These are phyloP conservation scores for Tetragonia tetragonoides DNA, from an alignment of 148 eudicot species.

Conservation along the genomic window DNA sequence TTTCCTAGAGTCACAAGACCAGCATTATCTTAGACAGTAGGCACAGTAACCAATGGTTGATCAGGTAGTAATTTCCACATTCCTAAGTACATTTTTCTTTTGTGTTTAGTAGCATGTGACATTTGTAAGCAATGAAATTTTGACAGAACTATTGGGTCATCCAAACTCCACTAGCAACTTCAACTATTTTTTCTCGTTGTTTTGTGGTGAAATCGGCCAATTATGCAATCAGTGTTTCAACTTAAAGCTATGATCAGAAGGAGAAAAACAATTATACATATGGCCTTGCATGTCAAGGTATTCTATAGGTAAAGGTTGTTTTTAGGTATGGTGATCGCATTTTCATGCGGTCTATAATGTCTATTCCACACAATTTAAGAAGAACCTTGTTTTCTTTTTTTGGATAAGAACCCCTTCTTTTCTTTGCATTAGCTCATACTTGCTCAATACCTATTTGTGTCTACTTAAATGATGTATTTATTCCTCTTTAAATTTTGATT, in stretches of 20 bases:
- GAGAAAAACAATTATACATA: neutral
- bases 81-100: no score
- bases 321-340: neutral
- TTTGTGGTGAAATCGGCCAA: neutral
- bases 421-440: neutral
- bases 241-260: neutral
- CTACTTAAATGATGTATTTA: no score
- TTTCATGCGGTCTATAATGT: no score
- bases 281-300: no score
- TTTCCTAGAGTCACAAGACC: no score
- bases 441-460: no score
- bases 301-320: neutral
- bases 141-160: neutral
- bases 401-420: no score
- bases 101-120: neutral
- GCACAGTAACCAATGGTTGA: no score
- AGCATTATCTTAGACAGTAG: no score
- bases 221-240: neutral
- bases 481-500: no score
- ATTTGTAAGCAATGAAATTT: neutral
- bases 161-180: neutral
- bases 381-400: neutral
- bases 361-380: no score
- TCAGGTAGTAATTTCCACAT: no score
- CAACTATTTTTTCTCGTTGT: neutral